Base-by-base conservation (phyloP, 331 rosid genomes). In the Quercus tomentella region DNA sequence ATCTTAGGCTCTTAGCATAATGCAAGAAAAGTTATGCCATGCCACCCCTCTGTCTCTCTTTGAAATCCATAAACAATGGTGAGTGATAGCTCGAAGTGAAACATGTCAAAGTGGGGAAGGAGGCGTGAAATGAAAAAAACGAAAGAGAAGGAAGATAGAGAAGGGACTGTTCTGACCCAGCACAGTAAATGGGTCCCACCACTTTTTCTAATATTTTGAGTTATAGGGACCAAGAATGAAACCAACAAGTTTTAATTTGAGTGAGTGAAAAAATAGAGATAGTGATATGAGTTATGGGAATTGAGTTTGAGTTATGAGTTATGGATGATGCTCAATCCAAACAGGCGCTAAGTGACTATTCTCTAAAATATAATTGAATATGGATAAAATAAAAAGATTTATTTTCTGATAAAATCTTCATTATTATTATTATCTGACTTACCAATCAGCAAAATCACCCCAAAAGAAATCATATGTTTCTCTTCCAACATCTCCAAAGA, bases 401-500 rank as follows among this genome's bases (percentile, higher is more conserved):
- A 35, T 67, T 20, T 17, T 33, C 26, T 2, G 15, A 67, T 33
- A 9, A 67, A 67, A 67, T 8, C 22, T 17, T 30, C 45, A 18
- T 20, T 12, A 60, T 41, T 37, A 37, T 37, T 41, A 41, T 12
- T 67, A 62, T 66, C 70, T 73, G 76, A 51, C 82, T 31, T 91
- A 94, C 98, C 98, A 94, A 82, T 94, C 98, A 23, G 98, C 98
- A 76, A 94, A 92, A 87, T 94, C 98, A 63, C 89, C 93, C 98
- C 98, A 94, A 85, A 94, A 94, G 87, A 94, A 94, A 75, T 92
- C 96, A 81, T 92, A 94, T 23, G 82, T 79, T 80, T 94, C 98
- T 80, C 98, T 89, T 74, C 96, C 98, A 63, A 90, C 88, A 80
- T 94, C 98, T 80, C 98, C 98, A 80, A 92, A 92, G 89, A 86